Base-by-base conservation (phyloP, 495 filamentous ascomycete species). In the Podospora comata region DNA sequence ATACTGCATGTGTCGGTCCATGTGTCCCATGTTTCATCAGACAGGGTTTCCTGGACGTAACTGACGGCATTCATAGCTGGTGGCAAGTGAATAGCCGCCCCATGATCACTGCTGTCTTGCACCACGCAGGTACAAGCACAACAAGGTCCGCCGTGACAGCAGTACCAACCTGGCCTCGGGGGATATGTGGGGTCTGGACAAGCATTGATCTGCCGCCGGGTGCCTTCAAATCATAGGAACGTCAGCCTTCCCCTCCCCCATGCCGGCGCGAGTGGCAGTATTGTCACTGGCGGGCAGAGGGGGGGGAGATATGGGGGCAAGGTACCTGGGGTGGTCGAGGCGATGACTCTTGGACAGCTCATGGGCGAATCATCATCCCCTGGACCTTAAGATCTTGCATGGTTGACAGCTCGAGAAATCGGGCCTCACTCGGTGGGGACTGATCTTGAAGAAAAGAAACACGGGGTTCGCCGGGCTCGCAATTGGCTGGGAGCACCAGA, bases 61-160 rank as follows among this genome's bases (percentile, higher is more conserved):
- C 57, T 66, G 71, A 61, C 56, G 65, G 34, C 57, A 66, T 15
- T 62, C 27, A 28, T 58, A 59, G 67, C 63, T 71, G 66, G 73
- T 75, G 74, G 74, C 72, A 58, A 70, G 70, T 63, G 11, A 18
- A 66, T 71, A 74, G 69, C 72, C 74, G 75, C 74, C 75, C 64
- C 66, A 57, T 48, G 64, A 66, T 66, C 62, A n/a, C 27, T 39
- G 20, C 54, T 32, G 19, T 44, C 18, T 44, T 34, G 44, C 32
- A 64, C 60, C 44, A 48, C 58, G 23, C 48, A 26, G 58, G 34
- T 23, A 39, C 20, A 30, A 62, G 13, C 23, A 28, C 4, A 20
- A 32, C 30, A 32, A 66, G 28, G 60, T 34, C 65, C 65, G 30
- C 65, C 57, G 65, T 60, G 56, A 53, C 60, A 60, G 65, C 34